Evolutionary conservation across 2,329 filamentous ascomycete genomes (phyloP), one percentile per base, ranked within the genome.

Genomic region (Fusarium sp.): DNA sequence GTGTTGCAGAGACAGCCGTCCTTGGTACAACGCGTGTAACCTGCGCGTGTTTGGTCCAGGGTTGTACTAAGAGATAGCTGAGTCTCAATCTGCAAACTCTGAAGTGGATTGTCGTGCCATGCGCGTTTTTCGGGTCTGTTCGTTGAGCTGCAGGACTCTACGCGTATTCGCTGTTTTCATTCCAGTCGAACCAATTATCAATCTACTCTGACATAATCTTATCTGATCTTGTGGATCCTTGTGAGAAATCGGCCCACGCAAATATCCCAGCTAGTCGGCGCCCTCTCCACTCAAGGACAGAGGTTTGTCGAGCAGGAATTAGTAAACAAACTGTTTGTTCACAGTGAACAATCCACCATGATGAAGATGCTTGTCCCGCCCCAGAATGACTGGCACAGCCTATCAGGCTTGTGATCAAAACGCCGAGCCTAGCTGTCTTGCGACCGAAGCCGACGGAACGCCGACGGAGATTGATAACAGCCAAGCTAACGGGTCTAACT

Each of bases 331-430:
- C 31, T 42, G 10, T 31, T 42, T 56, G 10, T 44, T 33, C 12
- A 44, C 52, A 11, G 27, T 33, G 52, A 56, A 56, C 7, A 44
- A 16, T 56, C 9, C 3, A 11, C 0, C 4, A 23, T 18, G 4
- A 19, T 11, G 0, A 15, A 0, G 0, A 44, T 16, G 27, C 38
- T n/a, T 25, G 29, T 1, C 1, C 2, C 0, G 7, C 0, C 18
- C 54, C 29, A 27, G 10, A n/a, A 14, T 3, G 12, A 6, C 10
- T 5, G 21, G 0, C 2, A 2, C 7, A 45, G 12, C 54, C 54
- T 45, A 56, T 45, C n/a, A 56, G 3, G 7, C 4, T 42, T 12
- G 12, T 18, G 7, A 6, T 31, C 2, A 2, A 15, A 12, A 6
- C 10, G 3, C n/a, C 29, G 10, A 56, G 38, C 23, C 54, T 56